phyloP scores from a whole-genome alignment of 345 rosid species.

The Triadica sebifera region DNA sequence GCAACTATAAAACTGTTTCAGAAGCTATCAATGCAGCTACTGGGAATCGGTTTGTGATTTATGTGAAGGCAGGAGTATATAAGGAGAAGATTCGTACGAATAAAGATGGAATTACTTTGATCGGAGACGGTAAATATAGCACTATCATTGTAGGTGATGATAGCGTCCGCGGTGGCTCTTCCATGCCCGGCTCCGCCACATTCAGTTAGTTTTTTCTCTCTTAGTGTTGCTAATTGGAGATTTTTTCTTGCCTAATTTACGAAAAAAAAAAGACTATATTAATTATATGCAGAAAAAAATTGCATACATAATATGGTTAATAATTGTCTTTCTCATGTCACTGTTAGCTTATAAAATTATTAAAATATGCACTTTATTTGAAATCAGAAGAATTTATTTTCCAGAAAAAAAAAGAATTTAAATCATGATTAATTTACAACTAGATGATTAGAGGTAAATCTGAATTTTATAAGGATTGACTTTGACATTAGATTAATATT shows the following conservation, averaged over 20 bases:
- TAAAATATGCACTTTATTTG: no score
- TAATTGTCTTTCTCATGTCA: background rate
- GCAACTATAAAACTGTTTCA: constrained; percentile 55
- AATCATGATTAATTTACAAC: no score
- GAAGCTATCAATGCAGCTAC: constrained; percentile 66
- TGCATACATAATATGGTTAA: no score
- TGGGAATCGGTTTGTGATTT: constrained; percentile 63
- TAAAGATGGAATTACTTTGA: constrained; percentile 62
- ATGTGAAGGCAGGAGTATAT: constrained; percentile 77
- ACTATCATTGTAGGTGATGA: constrained; percentile 56
- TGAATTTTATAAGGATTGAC: no score
- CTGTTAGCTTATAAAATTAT: background rate
- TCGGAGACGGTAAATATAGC: constrained; percentile 77
- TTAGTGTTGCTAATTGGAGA: no score
- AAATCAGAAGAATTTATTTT: no score
- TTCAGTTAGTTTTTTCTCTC: constrained; percentile 44
- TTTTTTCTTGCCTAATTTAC: no score
- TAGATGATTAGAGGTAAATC: no score
- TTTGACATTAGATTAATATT: no score
- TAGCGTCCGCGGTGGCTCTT: constrained; percentile 53
- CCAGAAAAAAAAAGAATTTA: no score
- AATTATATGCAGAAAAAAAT: no score
- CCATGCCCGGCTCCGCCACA: constrained; percentile 65
- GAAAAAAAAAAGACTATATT: no score
- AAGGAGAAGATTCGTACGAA: constrained; percentile 56